Base-by-base conservation (phyloP, 495 filamentous ascomycete genomes). In the Pseudoneurospora amorphoporcata region DNA sequence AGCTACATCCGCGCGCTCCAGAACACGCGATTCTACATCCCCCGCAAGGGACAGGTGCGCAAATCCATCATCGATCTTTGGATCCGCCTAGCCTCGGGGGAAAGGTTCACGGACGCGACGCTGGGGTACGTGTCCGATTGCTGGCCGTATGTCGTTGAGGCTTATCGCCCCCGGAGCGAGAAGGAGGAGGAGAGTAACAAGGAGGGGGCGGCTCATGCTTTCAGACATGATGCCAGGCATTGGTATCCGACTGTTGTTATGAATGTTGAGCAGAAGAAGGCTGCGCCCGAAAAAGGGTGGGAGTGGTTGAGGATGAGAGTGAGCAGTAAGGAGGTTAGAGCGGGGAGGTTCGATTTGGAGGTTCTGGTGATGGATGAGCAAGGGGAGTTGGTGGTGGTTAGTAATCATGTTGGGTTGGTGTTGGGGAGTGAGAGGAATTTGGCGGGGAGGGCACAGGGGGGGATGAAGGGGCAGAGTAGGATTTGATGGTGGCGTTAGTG, bases 211-310 rank as follows among this genome's bases (percentile, higher is more conserved):
- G 69, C 73, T 8, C n/a, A n/a, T n/a, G 23, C 23, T 23, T 79
- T 77, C 32, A 35, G 41, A 17, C 58, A 53, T 2, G 71, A 73
- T 39, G 53, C 53, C 0, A 42, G 68, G 40, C 86, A 83, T 76
- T 95, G 93, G 93, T 95, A 94, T 81, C 92, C 92, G 0, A 96
- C 92, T 3, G 80, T 95, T 17, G 84, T 90, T 29, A 79, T 93
- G 79, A 89, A 88, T 73, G 73, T 93, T 37, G 90, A 93, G 73
- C 80, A 90, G 68, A 92, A 93, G 82, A 88, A 87, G 75, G 76
- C 80, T 17, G 79, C 92, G 65, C 89, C 89, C 7, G 77, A 79
- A 35, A 16, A 17, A 23, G 90, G 90, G 0, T 86, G 86, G 45
- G 85, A 91, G 74, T 92, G 90, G 90, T 76, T 94, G 68, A 89